phyloP scores from a whole-genome alignment of 208 protist species.

The Trypanosoma cruzi region DNA sequence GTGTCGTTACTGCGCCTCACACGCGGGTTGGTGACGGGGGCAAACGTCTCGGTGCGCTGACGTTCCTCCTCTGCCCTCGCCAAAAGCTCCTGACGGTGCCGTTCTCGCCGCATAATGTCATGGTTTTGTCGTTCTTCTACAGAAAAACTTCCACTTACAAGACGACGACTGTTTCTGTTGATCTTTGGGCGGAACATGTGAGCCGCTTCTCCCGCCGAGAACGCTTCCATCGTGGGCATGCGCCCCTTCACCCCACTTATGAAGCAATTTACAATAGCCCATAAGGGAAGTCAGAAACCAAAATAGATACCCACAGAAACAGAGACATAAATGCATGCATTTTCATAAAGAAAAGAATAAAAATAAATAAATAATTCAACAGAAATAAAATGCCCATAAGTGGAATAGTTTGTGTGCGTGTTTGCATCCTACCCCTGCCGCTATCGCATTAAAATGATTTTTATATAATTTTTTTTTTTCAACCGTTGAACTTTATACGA shows the following conservation, averaged over 20 bases:
- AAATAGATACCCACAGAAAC: too few relatives aligned
- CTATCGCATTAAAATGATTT: background rate
- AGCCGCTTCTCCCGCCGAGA: slow-evolving; percentile 3
- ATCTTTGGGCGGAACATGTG: slow-evolving; percentile 7
- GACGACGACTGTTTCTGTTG: slow-evolving; percentile 17
- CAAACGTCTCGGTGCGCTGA: slow-evolving; percentile 29
- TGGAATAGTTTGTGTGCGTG: too few relatives aligned
- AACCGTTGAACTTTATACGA: background rate
- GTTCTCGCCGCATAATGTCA: slow-evolving; percentile 17
- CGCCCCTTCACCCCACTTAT: background rate
- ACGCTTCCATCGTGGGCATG: background rate
- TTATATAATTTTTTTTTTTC: background rate
- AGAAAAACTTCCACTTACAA: slow-evolving; percentile 15
- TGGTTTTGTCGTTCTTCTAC: slow-evolving; percentile 30
- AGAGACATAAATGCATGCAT: too few relatives aligned
- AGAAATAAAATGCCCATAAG: background rate
- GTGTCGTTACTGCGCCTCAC: background rate
- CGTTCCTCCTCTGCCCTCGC: slow-evolving; percentile 19
- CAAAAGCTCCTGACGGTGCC: slow-evolving; percentile 9
- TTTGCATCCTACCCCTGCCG: background rate
- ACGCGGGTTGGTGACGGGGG: slow-evolving; percentile 22
- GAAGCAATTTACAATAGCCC: background rate
- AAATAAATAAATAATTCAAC: background rate
- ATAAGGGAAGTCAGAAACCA: background rate
- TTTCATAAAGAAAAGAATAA: background rate